These are phyloP conservation scores for Debaryomyces hansenii DNA, from an alignment of 805 yeast species.

Conservation along the genomic window DNA sequence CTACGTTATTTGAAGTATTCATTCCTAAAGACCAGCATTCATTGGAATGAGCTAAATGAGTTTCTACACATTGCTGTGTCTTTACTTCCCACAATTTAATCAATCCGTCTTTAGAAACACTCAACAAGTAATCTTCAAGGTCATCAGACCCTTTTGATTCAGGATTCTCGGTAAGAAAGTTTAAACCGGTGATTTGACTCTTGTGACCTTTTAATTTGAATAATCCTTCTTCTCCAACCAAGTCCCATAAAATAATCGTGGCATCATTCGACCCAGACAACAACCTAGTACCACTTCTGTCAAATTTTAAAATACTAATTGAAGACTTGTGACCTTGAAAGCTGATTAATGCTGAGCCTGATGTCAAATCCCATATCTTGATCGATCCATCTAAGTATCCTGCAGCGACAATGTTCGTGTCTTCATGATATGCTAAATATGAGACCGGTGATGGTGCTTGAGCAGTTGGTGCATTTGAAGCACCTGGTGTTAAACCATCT, in stretches of 20 bases:
- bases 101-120: slow-evolving; percentile 86
- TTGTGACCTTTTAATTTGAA: slow-evolving; percentile 86
- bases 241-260: slow-evolving; percentile 87
- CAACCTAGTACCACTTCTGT: slow-evolving; percentile 77
- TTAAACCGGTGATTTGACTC: slow-evolving; percentile 80
- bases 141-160: slow-evolving; percentile 41
- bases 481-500: slow-evolving; percentile 72
- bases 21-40: slow-evolving; percentile 88
- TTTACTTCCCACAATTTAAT: slow-evolving; percentile 92
- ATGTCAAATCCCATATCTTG: slow-evolving; percentile 86
- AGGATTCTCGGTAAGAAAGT: slow-evolving; percentile 40
- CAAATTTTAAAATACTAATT: slow-evolving; percentile 69
- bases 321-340: slow-evolving; percentile 92
- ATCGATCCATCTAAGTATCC: slow-evolving; percentile 91
- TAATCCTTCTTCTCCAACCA: slow-evolving; percentile 87
- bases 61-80: slow-evolving; percentile 87
- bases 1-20: slow-evolving; percentile 38
- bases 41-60: slow-evolving; percentile 89
- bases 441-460: slow-evolving; percentile 67
- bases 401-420: slow-evolving; percentile 73
- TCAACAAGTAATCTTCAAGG: slow-evolving; percentile 69
- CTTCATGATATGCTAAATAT: slow-evolving; percentile 56
- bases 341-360: slow-evolving; percentile 72
- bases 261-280: slow-evolving; percentile 88
- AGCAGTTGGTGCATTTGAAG: slow-evolving; percentile 61